Evolutionary conservation across 2,329 filamentous ascomycete species (phyloP), one percentile per base, ranked within the genome.

Genomic region (Botrytis aclada): DNA sequence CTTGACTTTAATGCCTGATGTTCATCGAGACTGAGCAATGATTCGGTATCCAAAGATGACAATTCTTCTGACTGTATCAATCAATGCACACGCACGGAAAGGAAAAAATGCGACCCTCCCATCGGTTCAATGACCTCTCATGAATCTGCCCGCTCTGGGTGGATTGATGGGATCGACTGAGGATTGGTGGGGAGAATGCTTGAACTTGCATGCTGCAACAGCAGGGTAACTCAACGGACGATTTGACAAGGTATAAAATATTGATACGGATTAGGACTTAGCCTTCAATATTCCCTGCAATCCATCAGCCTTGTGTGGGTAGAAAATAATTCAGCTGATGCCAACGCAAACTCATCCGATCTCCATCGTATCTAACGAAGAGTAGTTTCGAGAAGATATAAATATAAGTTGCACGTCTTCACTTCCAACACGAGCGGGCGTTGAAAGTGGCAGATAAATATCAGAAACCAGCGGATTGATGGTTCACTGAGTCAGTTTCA

Each of bases 141-240:
- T 60, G 69, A 60, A 66, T 56, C 16, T 61, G 65, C 71, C 66
- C 54, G 73, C 70, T 67, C 60, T 61, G 58, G 56, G 32, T 51
- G 32, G 70, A 47, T 45, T 25, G n/a, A 14, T 20, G 70, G 61
- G 63, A 32, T 39, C 34, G n/a, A 54, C 34, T 56, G 41, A 60
- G 41, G 70, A 72, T 67, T 69, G 51, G 70, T 67, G 70, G 51
- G 47, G 29, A 60, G 41, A 20, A 72, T 75, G 70, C 72, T 37
- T 73, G 74, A 56, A 74, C 61, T 67, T 74, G 74, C 74, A 75
- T 73, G 25, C 54, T 66, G 61, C 61, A 71, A 67, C 7, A 61
- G 43, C 70, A 67, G 51, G 70, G 70, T 43, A 71, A 29, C 22
- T 45, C 16, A 41, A 67, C 22, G 34, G 32, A 66, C 45, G 41